A percentile compares a stretch with the other conserved stretches of the same genome.
These are phyloP conservation scores for Rhizophlyctis rosea DNA, from an alignment of 192 early-diverging fungal species.

Conservation along the genomic window DNA sequence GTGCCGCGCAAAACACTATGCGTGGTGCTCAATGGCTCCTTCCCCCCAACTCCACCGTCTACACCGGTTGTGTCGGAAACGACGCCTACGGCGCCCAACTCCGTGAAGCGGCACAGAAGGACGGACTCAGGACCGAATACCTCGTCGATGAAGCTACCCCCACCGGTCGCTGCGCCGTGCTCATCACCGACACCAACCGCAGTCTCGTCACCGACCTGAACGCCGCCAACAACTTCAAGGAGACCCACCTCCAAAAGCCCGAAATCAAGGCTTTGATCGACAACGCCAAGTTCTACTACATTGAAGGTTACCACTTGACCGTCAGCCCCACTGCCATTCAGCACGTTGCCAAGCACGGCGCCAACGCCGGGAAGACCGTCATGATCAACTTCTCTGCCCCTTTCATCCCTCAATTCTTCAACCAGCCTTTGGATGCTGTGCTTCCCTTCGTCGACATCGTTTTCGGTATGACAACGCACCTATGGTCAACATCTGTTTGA, in stretches of 20 bases:
- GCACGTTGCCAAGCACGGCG: constrained; percentile 85
- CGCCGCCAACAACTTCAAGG: constrained; percentile 86
- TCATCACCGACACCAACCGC: constrained; percentile 86
- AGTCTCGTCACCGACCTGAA: constrained; percentile 92
- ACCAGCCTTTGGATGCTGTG: constrained; percentile 68
- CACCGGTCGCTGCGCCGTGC: constrained; percentile 94
- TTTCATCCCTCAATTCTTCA: constrained; percentile 94
- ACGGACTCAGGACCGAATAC: constrained; percentile 90
- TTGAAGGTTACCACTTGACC: constrained; percentile 93
- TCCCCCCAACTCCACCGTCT: constrained; percentile 82
- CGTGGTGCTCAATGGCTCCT: constrained; percentile 80
- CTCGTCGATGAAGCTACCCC: constrained; percentile 69
- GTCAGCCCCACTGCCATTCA: constrained; percentile 82
- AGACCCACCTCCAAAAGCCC: constrained; percentile 62
- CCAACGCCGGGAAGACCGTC: constrained; percentile 79
- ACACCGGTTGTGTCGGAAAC: constrained; percentile 88
- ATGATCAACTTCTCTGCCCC: constrained; percentile 94
- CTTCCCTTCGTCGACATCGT: constrained; percentile 87
- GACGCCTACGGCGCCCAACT: constrained; percentile 79
- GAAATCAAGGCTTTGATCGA: constrained; percentile 87
- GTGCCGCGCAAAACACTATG: constrained; percentile 94
- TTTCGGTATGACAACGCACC: constrained; percentile 57
- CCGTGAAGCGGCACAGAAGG: constrained; percentile 70
- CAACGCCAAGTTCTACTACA: constrained; percentile 85
- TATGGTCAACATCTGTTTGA: not conserved